Conservation (phyloP, 1,284 basidiomycete species). For the Pholiota adiposa region DNA sequence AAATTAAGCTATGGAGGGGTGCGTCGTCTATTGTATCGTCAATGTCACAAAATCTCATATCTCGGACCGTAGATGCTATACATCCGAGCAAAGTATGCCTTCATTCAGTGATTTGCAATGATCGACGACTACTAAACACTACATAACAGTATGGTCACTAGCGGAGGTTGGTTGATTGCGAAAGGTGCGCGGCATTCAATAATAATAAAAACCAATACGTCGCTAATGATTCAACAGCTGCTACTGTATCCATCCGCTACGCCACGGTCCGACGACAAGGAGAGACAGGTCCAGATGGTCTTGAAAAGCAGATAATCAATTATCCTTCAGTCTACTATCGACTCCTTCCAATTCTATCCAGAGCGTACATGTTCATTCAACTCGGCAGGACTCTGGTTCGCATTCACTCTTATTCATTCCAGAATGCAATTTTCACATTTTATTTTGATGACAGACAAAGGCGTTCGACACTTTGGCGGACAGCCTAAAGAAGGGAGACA, state of each 20-base stretch:
- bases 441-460: conserved; percentile 38
- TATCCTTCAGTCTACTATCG: conserved; percentile 76
- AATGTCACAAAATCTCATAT: neutral
- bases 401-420: neutral
- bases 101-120: neutral
- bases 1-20: conserved; percentile 83
- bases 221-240: conserved; percentile 43
- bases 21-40: conserved; percentile 30
- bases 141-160: conserved; percentile 60
- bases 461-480: conserved; percentile 54
- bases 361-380: conserved; percentile 73
- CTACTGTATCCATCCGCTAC: conserved; percentile 78
- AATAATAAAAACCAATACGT: neutral
- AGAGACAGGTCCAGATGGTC: conserved; percentile 49
- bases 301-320: conserved; percentile 68
- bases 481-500: conserved; percentile 58
- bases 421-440: neutral
- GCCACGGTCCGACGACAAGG: conserved; percentile 76
- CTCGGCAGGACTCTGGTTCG: conserved; percentile 67
- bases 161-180: conserved; percentile 60
- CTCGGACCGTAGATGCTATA: conserved; percentile 64
- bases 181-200: conserved; percentile 27
- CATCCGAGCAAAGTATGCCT: conserved; percentile 56
- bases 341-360: conserved; percentile 70
- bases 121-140: no score